Conservation (phyloP, 1,139 yeast genomes). For the Yamadazyma pseudoaaseri region DNA sequence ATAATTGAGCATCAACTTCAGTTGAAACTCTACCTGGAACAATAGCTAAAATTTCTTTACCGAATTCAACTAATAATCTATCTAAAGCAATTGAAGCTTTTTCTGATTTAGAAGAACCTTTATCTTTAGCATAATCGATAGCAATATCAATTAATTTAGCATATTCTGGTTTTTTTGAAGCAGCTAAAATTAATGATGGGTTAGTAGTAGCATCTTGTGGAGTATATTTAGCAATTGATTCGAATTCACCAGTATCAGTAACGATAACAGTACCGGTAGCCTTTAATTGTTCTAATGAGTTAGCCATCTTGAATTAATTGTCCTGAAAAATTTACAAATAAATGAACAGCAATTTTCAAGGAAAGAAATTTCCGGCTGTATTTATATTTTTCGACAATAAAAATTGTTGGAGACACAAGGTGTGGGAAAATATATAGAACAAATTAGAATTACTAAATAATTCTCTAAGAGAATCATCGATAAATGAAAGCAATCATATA, state of each 20-base stretch:
- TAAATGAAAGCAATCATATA: no score
- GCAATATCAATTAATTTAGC: slow-evolving; percentile 89
- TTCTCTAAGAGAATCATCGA: no score
- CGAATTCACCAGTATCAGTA: slow-evolving; percentile 99
- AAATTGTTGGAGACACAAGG: slow-evolving; percentile 4
- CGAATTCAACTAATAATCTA: slow-evolving; percentile 91
- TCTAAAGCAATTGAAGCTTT: slow-evolving; percentile 79
- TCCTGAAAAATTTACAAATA: slow-evolving; percentile 1
- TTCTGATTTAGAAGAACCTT: slow-evolving; percentile 48
- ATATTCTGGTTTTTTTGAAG: slow-evolving; percentile 87
- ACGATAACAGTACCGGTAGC: slow-evolving; percentile 95
- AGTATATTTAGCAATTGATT: slow-evolving; percentile 93
- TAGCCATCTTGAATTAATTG: slow-evolving; percentile 28
- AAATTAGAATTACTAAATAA: no score
- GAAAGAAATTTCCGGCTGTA: slow-evolving; percentile 3
- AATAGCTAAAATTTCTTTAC: slow-evolving; percentile 86
- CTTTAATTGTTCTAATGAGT: slow-evolving; percentile 90
- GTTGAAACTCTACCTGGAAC: slow-evolving; percentile 99
- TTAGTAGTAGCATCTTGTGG: slow-evolving; percentile 99
- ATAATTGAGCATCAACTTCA: slow-evolving; percentile 97
- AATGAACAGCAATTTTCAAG: background rate
- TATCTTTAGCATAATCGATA: slow-evolving; percentile 76
- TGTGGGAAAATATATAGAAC: background rate
- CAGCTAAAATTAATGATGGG: slow-evolving; percentile 97
- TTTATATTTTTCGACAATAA: slow-evolving; percentile 3